phyloP scores from a whole-genome alignment of 176 grass and related monocot species.

The maize (Zea mays) region DNA sequence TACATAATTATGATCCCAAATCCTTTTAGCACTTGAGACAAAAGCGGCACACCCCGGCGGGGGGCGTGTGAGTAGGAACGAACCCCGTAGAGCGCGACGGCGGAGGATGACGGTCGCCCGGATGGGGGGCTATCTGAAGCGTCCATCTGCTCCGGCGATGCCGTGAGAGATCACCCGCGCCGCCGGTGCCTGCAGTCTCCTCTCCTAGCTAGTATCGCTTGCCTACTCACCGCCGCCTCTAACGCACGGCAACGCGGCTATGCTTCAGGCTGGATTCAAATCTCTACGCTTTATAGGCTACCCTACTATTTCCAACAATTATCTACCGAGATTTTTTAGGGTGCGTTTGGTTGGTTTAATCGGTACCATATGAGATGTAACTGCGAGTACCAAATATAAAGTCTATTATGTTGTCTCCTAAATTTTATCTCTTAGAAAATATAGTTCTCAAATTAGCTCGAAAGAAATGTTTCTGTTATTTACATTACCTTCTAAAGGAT shows the following conservation, averaged over 20 bases:
- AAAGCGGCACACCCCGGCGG: not conserved
- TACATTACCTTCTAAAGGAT: too few species aligned
- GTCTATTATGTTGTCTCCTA: too few species aligned
- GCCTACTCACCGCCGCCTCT: not conserved
- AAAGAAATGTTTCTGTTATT: too few species aligned
- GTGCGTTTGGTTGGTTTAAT: too few species aligned
- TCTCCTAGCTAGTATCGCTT: not conserved
- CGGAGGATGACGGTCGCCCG: not conserved
- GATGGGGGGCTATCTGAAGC: not conserved
- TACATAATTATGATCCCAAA: not conserved
- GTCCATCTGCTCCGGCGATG: conserved; percentile 1
- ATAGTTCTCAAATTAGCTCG: too few species aligned
- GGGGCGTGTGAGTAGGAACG: not conserved
- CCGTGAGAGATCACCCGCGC: not conserved
- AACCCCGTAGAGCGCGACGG: conserved; percentile 11
- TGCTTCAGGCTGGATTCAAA: too few species aligned
- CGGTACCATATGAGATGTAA: too few species aligned
- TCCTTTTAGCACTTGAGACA: not conserved
- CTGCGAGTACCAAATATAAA: too few species aligned
- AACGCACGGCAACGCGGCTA: not conserved
- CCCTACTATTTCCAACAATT: too few species aligned
- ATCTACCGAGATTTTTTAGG: too few species aligned
- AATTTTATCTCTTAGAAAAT: too few species aligned
- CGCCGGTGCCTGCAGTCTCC: not conserved
- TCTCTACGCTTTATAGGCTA: too few species aligned